phyloP scores from a whole-genome alignment of 1,284 basidiomycete species.

The Inonotus obliquus region DNA sequence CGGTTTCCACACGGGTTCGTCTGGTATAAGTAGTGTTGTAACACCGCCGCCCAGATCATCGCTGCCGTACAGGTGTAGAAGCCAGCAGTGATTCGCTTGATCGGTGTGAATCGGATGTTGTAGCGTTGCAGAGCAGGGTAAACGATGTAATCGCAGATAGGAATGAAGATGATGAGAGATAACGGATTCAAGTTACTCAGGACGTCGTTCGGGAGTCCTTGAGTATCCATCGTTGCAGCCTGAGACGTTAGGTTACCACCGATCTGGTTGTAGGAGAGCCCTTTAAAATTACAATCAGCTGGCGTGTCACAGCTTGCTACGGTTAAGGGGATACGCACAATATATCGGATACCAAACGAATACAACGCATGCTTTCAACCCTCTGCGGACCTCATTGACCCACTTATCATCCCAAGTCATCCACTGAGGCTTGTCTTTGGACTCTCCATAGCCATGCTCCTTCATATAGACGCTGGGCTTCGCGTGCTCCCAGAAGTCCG shows the following conservation, averaged over 20 bases:
- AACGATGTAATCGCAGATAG: slow-evolving; percentile 59
- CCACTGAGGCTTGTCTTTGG: slow-evolving; percentile 45
- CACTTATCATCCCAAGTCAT: slow-evolving; percentile 75
- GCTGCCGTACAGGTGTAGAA: slow-evolving; percentile 33
- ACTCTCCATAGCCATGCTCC: slow-evolving; percentile 15
- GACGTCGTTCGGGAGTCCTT: slow-evolving; percentile 79
- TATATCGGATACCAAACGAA: slow-evolving; percentile 77
- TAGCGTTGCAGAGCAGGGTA: slow-evolving; percentile 38
- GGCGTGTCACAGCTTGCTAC: slow-evolving; percentile 2
- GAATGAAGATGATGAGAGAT: slow-evolving; percentile 70
- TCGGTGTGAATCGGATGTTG: slow-evolving; percentile 37
- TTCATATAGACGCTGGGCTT: slow-evolving; percentile 56
- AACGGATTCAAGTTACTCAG: slow-evolving; percentile 79
- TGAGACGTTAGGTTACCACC: slow-evolving; percentile 79
- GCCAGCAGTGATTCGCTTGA: slow-evolving; percentile 39
- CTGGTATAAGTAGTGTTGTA: slow-evolving; percentile 76
- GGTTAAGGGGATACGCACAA: slow-evolving; percentile 39
- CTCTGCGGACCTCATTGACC: slow-evolving; percentile 82
- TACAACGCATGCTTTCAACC: slow-evolving; percentile 80
- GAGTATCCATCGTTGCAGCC: slow-evolving; percentile 65
- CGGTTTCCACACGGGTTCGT: slow-evolving; percentile 56
- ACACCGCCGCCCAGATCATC: slow-evolving; percentile 54
- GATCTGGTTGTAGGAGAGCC: slow-evolving; percentile 71
- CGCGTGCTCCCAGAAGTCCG: slow-evolving; percentile 76
- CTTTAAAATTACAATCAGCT: slow-evolving; percentile 32